Evolutionary conservation across 345 rosid genomes (phyloP).

Genomic region (Garcia nutans): DNA sequence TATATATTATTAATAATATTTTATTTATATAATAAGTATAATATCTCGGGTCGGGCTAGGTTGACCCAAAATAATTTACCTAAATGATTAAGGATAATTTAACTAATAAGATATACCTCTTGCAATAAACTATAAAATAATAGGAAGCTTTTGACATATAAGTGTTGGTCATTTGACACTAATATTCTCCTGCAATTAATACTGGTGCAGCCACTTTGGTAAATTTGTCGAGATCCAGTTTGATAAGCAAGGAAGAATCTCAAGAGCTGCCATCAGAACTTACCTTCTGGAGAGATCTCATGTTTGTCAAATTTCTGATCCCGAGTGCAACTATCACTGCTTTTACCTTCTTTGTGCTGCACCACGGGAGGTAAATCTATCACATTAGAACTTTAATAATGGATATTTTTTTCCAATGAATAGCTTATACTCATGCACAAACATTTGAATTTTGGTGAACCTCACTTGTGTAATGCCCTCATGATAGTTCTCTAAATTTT

Average conservation of each 20-base stretch:
- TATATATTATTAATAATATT: no score
- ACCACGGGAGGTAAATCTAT: conserved; percentile 77
- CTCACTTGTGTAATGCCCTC: no score
- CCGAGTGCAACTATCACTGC: conserved; percentile 93
- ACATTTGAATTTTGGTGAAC: no score
- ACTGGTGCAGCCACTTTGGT: conserved; percentile 82
- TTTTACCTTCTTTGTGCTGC: conserved; percentile 96
- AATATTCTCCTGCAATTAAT: conserved; percentile 28
- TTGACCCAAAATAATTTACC: no score
- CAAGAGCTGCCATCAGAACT: conserved; percentile 96
- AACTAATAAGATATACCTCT: neutral
- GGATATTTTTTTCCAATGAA: no score
- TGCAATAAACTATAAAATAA: neutral
- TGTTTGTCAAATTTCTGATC: conserved; percentile 87
- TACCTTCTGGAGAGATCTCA: conserved; percentile 94
- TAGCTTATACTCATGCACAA: no score
- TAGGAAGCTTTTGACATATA: neutral
- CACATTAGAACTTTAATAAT: neutral
- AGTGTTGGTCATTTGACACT: conserved; percentile 22
- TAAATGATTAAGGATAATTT: neutral
- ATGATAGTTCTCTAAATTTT: no score
- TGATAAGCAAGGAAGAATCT: conserved; percentile 93
- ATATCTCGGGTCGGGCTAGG: no score
- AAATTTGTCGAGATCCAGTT: conserved; percentile 97
- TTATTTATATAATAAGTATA: no score